Conservation (phyloP, 208 protist species). For the Strigomonas oncopelti region DNA sequence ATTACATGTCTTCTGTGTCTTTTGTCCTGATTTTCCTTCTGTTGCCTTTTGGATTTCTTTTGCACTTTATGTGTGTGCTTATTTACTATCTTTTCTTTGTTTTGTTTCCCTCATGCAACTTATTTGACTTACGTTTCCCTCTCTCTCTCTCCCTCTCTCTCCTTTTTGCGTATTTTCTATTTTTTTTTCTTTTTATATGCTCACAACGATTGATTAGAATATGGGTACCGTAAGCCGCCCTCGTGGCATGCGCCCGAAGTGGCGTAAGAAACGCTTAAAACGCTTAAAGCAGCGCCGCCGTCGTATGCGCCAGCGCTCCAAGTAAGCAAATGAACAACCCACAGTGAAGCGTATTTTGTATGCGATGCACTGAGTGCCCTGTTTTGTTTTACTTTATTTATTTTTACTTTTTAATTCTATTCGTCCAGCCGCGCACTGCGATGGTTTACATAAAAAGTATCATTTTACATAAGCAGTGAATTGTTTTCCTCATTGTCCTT, state of each 20-base stretch:
- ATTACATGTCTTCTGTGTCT: neutral
- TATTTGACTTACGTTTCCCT: too few species aligned
- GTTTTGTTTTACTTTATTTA: neutral
- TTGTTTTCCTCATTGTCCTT: neutral
- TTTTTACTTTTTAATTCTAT: constrained; percentile 1
- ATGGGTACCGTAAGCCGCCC: constrained; percentile 86
- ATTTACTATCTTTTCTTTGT: constrained; percentile 12
- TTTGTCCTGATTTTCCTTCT: constrained; percentile 7
- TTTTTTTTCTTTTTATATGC: constrained; percentile 13
- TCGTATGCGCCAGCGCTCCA: constrained; percentile 87
- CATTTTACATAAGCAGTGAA: too few species aligned
- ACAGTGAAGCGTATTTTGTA: neutral
- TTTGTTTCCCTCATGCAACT: constrained; percentile 7
- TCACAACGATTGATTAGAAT: constrained; percentile 3
- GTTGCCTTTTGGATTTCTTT: neutral
- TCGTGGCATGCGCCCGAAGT: constrained; percentile 88
- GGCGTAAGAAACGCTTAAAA: constrained; percentile 92
- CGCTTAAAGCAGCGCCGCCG: constrained; percentile 84
- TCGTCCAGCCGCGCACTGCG: neutral
- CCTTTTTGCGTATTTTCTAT: constrained; percentile 11
- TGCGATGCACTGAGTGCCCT: neutral
- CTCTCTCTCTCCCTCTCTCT: constrained; percentile 4
- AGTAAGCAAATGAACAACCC: constrained; percentile 43
- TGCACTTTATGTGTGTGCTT: constrained; percentile 4
- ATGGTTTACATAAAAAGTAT: neutral